Percentiles rank a stretch among this genome's conserved stretches.
phyloP scores from a whole-genome alignment of 805 yeast species.

The Candida rishiriensis region DNA sequence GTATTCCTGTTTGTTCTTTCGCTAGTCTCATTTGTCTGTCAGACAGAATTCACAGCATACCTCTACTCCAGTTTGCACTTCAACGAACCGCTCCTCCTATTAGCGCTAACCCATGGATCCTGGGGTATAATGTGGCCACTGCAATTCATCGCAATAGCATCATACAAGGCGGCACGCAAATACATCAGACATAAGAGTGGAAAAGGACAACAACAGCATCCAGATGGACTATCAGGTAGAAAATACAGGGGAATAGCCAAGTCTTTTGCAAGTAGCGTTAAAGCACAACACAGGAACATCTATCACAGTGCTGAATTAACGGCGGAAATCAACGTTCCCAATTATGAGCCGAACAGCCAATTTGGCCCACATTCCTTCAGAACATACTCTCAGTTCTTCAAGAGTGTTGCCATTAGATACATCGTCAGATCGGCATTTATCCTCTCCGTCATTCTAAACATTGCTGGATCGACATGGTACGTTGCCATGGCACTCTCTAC shows the following conservation, averaged over 20 bases:
- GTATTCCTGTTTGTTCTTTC: constrained; percentile 43
- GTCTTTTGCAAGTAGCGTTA: constrained; percentile 34
- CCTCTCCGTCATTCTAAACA: constrained; percentile 54
- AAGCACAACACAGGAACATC: constrained; percentile 39
- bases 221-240: constrained; percentile 14
- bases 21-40: constrained; percentile 61
- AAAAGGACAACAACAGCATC: constrained; percentile 1
- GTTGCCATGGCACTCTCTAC: constrained; percentile 76
- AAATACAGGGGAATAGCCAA: constrained; percentile 30
- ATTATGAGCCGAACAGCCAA: constrained; percentile 28
- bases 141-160: constrained; percentile 50
- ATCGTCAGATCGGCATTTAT: constrained; percentile 39
- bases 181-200: constrained; percentile 16
- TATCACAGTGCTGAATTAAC: constrained; percentile 34
- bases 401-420: constrained; percentile 45
- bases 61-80: constrained; percentile 53
- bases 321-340: constrained; percentile 18
- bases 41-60: constrained; percentile 75
- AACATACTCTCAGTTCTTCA: constrained; percentile 30
- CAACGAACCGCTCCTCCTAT: constrained; percentile 63
- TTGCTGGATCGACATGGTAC: constrained; percentile 85
- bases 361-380: constrained; percentile 27
- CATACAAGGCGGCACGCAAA: constrained; percentile 38
- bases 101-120: constrained; percentile 70
- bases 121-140: constrained; percentile 74